phyloP scores from a whole-genome alignment of 2,329 filamentous ascomycete genomes.

The Lasiodiplodia sp. region DNA sequence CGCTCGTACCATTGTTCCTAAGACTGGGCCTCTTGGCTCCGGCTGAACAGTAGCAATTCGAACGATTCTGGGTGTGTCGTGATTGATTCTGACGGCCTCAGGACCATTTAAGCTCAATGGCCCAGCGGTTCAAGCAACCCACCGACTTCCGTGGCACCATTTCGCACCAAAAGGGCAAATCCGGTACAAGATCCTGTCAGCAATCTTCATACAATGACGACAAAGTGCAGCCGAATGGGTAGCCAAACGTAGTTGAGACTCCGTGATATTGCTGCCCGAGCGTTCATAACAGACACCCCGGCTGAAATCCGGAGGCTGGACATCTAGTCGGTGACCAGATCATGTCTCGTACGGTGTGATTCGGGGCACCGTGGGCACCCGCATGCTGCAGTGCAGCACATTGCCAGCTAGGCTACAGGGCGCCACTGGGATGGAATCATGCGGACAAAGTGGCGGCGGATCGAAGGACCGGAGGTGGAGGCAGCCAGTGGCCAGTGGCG shows the following conservation, averaged over 20 bases:
- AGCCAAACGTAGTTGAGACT: background rate
- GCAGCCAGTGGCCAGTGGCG: background rate
- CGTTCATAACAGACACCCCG: background rate
- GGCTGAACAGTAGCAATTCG: background rate
- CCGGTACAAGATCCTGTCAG: background rate
- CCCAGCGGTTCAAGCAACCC: background rate
- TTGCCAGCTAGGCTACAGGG: background rate
- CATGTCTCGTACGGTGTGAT: background rate
- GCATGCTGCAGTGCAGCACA: background rate
- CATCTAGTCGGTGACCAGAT: background rate
- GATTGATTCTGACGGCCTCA: background rate
- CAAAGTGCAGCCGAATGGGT: background rate
- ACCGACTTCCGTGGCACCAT: background rate
- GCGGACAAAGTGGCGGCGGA: background rate
- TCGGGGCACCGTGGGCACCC: background rate
- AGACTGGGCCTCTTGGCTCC: background rate
- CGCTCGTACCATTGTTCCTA: slow-evolving; percentile 4
- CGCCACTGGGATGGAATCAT: background rate
- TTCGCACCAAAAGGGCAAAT: background rate
- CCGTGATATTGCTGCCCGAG: background rate
- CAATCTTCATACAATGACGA: background rate
- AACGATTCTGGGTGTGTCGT: background rate
- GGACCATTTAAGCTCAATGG: slow-evolving; percentile 2
- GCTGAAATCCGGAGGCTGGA: background rate
- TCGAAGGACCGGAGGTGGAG: background rate